These are phyloP conservation scores for Meyerozyma carpophila DNA, from an alignment of 1,139 yeast species.

Conservation along the genomic window DNA sequence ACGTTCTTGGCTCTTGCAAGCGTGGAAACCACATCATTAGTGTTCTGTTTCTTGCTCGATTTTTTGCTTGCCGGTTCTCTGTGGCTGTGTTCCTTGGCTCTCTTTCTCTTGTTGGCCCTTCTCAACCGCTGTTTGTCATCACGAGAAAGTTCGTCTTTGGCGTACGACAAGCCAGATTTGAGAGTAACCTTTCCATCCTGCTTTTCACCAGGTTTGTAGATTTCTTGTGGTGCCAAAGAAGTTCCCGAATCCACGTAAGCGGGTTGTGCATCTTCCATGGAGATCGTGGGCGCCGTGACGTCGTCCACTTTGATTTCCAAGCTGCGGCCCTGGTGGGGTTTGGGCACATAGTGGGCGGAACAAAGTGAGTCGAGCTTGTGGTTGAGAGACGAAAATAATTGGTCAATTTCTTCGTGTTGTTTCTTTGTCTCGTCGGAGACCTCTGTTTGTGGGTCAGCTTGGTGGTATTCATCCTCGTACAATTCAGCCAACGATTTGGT, in stretches of 20 bases:
- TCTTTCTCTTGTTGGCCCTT: constrained; percentile 81
- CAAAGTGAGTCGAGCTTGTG: constrained; percentile 82
- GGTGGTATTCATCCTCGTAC: constrained; percentile 79
- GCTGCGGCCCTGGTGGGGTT: constrained; percentile 69
- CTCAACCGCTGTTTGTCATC: constrained; percentile 87
- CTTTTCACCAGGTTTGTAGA: constrained; percentile 56
- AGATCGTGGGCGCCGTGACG: constrained; percentile 57
- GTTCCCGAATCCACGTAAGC: constrained; percentile 67
- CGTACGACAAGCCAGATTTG: constrained; percentile 75
- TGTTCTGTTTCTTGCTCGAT: constrained; percentile 46
- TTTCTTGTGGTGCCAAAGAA: constrained; percentile 93
- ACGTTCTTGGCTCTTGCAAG: constrained; percentile 71
- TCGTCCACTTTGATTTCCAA: constrained; percentile 68
- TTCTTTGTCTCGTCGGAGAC: constrained; percentile 57
- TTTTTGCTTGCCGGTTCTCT: constrained; percentile 21
- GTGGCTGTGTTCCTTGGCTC: constrained; percentile 48
- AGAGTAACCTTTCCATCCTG: constrained; percentile 58
- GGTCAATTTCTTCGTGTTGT: constrained; percentile 75
- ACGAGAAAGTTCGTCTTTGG: constrained; percentile 77
- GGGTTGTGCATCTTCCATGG: constrained; percentile 98
- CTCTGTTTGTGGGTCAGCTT: constrained; percentile 33
- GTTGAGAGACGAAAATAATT: constrained; percentile 55
- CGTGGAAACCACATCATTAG: constrained; percentile 65
- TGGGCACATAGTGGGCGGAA: constrained; percentile 91
- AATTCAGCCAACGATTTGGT: constrained; percentile 84